Percentiles rank a stretch among this genome's conserved stretches.
phyloP scores from a whole-genome alignment of 345 rosid genomes.

The Brassica napus region Da-Ae NC_063437.1:3463001-3463500 shows the following conservation, averaged over 20 bases:
- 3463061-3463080: conserved; percentile 24
- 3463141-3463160: conserved; percentile 52
- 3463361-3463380: too few relatives aligned
- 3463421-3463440: too few relatives aligned
- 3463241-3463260: background rate
- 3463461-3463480: too few relatives aligned
- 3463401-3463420: too few relatives aligned
- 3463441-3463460: too few relatives aligned
- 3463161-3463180: conserved; percentile 45
- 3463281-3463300: background rate
- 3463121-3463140: conserved; percentile 51
- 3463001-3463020: conserved; percentile 45
- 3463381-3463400: too few relatives aligned
- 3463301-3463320: background rate
- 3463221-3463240: conserved; percentile 19
- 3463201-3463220: conserved; percentile 17
- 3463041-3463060: conserved; percentile 8
- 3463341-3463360: too few relatives aligned
- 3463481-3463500: too few relatives aligned
- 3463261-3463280: background rate
- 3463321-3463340: background rate
- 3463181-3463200: conserved; percentile 45
- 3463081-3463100: conserved; percentile 16
- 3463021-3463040: conserved; percentile 38
- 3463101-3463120: conserved; percentile 43